A percentile compares a stretch with the other conserved stretches of the same genome.
Evolutionary conservation across 208 protist genomes (phyloP).

Genomic region (Crithidia fasciculata): DNA sequence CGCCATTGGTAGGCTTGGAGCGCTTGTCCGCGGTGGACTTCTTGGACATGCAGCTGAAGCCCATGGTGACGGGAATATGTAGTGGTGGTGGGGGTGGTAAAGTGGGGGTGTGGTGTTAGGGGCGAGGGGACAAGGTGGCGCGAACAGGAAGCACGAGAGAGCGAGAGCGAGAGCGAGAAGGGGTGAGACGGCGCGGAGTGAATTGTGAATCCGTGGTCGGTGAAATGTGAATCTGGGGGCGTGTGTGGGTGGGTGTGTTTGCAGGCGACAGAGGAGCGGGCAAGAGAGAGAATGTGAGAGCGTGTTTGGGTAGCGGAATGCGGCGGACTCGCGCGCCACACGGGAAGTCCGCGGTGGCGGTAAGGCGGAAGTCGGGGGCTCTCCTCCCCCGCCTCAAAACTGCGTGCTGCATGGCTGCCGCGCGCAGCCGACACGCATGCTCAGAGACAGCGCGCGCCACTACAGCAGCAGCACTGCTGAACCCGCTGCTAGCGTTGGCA

Average conservation of each 20-base stretch:
- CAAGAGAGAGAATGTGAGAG: background rate
- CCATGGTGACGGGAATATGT: slow-evolving; percentile 6
- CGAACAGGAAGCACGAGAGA: background rate
- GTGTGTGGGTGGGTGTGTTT: no score
- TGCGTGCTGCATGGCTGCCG: no score
- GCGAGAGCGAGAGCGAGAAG: background rate
- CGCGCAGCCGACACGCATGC: no score
- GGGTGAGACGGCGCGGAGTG: background rate
- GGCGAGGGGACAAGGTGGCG: background rate
- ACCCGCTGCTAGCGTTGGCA: no score
- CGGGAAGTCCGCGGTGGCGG: no score
- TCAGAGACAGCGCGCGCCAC: no score
- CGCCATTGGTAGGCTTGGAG: background rate
- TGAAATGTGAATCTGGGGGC: slow-evolving; percentile 1
- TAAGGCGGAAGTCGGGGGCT: no score
- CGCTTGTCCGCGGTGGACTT: slow-evolving; percentile 19
- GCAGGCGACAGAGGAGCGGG: background rate
- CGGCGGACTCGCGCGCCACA: no score
- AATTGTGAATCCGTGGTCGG: background rate
- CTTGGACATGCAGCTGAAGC: slow-evolving; percentile 20
- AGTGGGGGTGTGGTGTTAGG: background rate
- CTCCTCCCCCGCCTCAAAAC: no score
- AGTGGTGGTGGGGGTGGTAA: background rate
- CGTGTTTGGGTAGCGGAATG: no score
- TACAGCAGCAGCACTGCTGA: no score